Conservation (phyloP, 2,329 filamentous ascomycete genomes). For the Ophiocordyceps sinensis region DNA sequence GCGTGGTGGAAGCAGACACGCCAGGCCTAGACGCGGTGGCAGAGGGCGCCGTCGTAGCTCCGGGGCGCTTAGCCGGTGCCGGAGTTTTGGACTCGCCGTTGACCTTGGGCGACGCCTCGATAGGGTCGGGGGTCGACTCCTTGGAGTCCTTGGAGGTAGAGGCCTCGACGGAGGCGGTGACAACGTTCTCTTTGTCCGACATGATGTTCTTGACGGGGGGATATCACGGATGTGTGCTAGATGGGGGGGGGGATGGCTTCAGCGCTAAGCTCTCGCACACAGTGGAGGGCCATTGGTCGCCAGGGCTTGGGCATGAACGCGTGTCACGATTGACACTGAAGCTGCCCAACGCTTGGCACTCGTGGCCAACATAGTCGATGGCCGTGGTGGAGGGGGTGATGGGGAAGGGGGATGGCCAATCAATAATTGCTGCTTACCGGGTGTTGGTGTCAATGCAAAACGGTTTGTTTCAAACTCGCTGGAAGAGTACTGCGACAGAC, state of each 20-base stretch:
- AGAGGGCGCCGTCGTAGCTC: constrained; percentile 16
- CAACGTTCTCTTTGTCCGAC: constrained; percentile 33
- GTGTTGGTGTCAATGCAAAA: background rate
- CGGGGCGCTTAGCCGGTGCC: constrained; percentile 21
- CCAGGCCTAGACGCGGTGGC: constrained; percentile 9
- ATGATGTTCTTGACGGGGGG: constrained; percentile 15
- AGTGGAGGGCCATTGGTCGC: background rate
- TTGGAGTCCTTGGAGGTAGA: constrained; percentile 13
- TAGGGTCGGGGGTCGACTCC: constrained; percentile 15
- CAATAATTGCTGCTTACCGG: background rate
- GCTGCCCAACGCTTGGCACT: background rate
- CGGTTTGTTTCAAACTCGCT: background rate
- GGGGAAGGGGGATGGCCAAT: background rate
- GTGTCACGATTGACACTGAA: background rate
- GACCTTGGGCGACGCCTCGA: constrained; percentile 19
- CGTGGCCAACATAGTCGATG: background rate
- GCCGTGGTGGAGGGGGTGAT: background rate
- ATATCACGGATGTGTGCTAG: background rate
- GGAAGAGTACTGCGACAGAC: background rate
- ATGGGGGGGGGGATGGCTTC: background rate
- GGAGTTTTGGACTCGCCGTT: constrained; percentile 14
- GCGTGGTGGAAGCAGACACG: constrained; percentile 1
- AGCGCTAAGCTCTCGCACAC: background rate
- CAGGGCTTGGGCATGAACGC: background rate
- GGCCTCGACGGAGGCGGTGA: constrained; percentile 22